A percentile compares a stretch with the other conserved stretches of the same genome.
phyloP scores from a whole-genome alignment of 129 eudicot species.

The sunflower (Helianthus annuus) region DNA sequence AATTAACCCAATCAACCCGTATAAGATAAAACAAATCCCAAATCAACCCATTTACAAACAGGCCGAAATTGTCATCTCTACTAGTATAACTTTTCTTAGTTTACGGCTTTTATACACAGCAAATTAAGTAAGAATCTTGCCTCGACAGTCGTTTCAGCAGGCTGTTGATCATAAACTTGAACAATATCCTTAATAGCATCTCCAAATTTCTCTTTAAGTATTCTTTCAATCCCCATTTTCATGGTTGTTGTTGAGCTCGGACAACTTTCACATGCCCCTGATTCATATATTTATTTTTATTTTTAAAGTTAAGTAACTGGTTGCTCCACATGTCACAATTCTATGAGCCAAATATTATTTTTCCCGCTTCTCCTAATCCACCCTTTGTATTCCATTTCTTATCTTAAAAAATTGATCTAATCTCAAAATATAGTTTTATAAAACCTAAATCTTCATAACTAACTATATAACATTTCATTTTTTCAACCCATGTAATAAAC shows the following conservation, averaged over 20 bases:
- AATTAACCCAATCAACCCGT: neutral
- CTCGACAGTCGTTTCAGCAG: conserved; percentile 69
- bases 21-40: neutral
- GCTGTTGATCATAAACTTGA: conserved; percentile 67
- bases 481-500: too few relatives aligned
- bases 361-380: too few relatives aligned
- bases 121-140: conserved; percentile 31
- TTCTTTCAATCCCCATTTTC: conserved; percentile 91
- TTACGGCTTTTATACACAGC: neutral
- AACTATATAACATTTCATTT: too few relatives aligned
- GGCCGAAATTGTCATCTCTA: neutral
- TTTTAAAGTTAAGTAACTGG: neutral
- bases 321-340: neutral
- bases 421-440: too few relatives aligned
- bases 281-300: conserved; percentile 16
- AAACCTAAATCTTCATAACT: too few relatives aligned
- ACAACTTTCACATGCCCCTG: conserved; percentile 89
- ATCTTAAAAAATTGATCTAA: too few relatives aligned
- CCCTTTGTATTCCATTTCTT: too few relatives aligned
- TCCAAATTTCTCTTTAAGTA: conserved; percentile 84
- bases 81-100: neutral
- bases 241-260: conserved; percentile 96
- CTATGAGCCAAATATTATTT: too few relatives aligned
- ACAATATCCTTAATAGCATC: conserved; percentile 73
- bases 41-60: neutral